Base-by-base conservation (phyloP, 257 asterid species). In the Vinca minor region DNA sequence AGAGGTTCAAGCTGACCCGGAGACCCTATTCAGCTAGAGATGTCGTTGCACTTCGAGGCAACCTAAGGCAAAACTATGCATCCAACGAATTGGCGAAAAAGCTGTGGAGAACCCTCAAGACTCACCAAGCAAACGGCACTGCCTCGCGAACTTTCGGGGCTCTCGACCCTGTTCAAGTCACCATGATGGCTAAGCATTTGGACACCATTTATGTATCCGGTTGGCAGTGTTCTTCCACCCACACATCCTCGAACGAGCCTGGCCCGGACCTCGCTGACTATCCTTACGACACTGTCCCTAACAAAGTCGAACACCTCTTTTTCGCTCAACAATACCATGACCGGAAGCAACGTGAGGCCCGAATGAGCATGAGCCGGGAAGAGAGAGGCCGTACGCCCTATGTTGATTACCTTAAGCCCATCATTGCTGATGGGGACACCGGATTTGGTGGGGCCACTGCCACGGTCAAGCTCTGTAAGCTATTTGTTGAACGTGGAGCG, bases 371-470 rank as follows among this genome's bases (percentile, higher is more conserved):
- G 95, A 58, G 78, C 76, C 74, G 96, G 0, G 96, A 84, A 18
- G 98, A 92, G 67, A 64, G 97, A 70, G 91, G 88, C 3, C 71
- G 76, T 8, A 84, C 96, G 0, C 91, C 94, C 0, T 84, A 50
- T 53, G 25, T 89, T n/a, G 98, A 92, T 52, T 92, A 92, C 79
- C 62, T 92, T 74, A 85, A 87, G 68, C 97, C 98, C 8, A 92
- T 92, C 45, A 89, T 92, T 49, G 98, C 98, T 45, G 97, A 92
- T 59, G 97, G 98, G 0, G 98, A 89, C 78, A 92, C 97, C 8
- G 98, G 98, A 3, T 92, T 92, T 68, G 98, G 98, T 41, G 96
- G 96, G 34, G 88, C 98, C 68, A 92, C 98, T 32, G 96, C 98
- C 44, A 92, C 98, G 0, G 85, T 92, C 3, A 92, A 92, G 83